Percentiles rank a stretch among this genome's conserved stretches.
Evolutionary conservation across 306 rosid genomes (phyloP).

Genomic region (Lathyrus tuberosus): DNA sequence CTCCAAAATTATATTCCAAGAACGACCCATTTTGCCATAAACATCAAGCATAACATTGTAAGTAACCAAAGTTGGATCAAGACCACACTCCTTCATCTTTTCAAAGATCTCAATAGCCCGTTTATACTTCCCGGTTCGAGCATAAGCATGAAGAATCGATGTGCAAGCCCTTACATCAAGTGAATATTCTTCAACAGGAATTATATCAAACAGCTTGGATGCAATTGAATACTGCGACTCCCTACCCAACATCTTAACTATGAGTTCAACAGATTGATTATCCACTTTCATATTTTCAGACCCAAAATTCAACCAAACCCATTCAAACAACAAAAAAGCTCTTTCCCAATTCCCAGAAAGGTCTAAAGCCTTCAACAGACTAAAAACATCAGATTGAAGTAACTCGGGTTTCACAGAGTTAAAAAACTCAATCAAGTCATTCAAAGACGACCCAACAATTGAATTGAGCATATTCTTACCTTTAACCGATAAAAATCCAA

Average conservation of each 20-base stretch:
- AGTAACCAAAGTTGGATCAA: slow-evolving; percentile 87
- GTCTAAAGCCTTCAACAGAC: slow-evolving; percentile 78
- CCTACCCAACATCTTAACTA: slow-evolving; percentile 80
- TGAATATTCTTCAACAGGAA: slow-evolving; percentile 75
- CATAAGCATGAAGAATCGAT: slow-evolving; percentile 74
- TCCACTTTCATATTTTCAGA: slow-evolving; percentile 60
- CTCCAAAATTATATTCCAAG: slow-evolving; percentile 72
- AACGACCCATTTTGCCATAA: slow-evolving; percentile 95
- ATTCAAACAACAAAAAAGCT: slow-evolving; percentile 77
- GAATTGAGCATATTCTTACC: slow-evolving; percentile 70
- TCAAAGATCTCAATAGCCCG: slow-evolving; percentile 71
- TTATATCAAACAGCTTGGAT: slow-evolving; percentile 71
- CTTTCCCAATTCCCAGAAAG: slow-evolving; percentile 80
- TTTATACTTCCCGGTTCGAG: slow-evolving; percentile 73
- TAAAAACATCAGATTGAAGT: slow-evolving; percentile 63
- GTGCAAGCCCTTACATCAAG: slow-evolving; percentile 83
- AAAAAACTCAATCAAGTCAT: slow-evolving; percentile 57
- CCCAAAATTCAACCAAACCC: slow-evolving; percentile 59
- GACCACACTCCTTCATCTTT: slow-evolving; percentile 68
- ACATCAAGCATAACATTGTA: slow-evolving; percentile 96
- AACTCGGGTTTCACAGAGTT: slow-evolving; percentile 64
- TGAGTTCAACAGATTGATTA: slow-evolving; percentile 65
- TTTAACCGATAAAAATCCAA: slow-evolving; percentile 64
- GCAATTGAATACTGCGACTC: slow-evolving; percentile 89
- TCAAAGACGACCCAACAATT: slow-evolving; percentile 60